A percentile compares a stretch with the other conserved stretches of the same genome.
Conservation (phyloP, 768 basidiomycete species). For the Mycena rosella region DNA sequence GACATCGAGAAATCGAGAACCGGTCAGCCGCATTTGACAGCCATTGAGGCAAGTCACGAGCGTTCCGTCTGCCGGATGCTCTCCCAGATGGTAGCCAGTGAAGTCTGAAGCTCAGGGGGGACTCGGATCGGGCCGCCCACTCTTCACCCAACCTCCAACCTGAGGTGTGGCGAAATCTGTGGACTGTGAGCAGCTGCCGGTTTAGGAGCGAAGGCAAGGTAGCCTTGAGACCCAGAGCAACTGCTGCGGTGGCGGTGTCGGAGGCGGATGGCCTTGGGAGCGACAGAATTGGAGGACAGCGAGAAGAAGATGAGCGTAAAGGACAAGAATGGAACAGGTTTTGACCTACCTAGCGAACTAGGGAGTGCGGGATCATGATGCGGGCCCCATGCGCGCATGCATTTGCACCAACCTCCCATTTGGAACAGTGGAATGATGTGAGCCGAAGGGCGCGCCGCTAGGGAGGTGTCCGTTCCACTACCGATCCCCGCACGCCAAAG, state of each 20-base stretch:
- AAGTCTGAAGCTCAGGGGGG: slow-evolving; percentile 2
- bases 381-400: not conserved
- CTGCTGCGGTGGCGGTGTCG: too few relatives aligned
- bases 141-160: too few relatives aligned
- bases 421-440: slow-evolving; percentile 10
- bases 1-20: too few relatives aligned
- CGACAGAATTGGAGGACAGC: too few relatives aligned
- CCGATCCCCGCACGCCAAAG: slow-evolving; percentile 10
- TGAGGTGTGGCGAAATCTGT: too few relatives aligned
- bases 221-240: too few relatives aligned
- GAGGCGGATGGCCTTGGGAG: too few relatives aligned
- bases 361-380: slow-evolving; percentile 1
- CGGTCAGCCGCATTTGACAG: too few relatives aligned
- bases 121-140: slow-evolving; percentile 3
- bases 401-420: not conserved
- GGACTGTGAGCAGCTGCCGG: too few relatives aligned
- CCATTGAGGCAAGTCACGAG: not conserved
- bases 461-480: not conserved
- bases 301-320: too few relatives aligned
- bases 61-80: slow-evolving; percentile 1
- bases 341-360: not conserved
- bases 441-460: not conserved
- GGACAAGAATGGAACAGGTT: too few relatives aligned
- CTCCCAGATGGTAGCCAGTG: not conserved
- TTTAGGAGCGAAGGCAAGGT: too few relatives aligned